These are phyloP conservation scores for Peronosclerospora sorghi DNA, from an alignment of 352 stramenopile species.

Conservation along the genomic window DNA sequence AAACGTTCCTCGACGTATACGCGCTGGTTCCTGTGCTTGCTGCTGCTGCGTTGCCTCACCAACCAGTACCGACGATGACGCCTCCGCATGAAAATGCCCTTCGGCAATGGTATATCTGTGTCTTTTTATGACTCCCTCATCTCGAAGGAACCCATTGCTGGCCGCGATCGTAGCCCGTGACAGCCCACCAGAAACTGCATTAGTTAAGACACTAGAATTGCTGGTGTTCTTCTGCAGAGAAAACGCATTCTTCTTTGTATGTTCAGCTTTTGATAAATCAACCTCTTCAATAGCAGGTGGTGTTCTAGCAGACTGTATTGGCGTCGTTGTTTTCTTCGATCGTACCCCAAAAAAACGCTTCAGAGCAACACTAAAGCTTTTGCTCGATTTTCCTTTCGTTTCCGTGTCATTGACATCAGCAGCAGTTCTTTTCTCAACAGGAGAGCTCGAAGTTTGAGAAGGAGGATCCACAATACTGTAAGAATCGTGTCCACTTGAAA, in stretches of 20 bases:
- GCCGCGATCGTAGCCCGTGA: conserved; percentile 22
- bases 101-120: conserved; percentile 26
- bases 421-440: conserved; percentile 8
- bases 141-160: conserved; percentile 3
- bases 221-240: not conserved
- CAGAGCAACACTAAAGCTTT: conserved; percentile 37
- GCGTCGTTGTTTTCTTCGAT: conserved; percentile 11
- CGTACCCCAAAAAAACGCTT: conserved; percentile 63
- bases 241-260: not conserved
- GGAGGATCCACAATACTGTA: conserved; percentile 45
- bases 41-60: not conserved
- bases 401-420: not conserved
- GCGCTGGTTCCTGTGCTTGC: conserved; percentile 10
- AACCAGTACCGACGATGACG: not conserved
- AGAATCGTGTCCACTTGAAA: conserved; percentile 33
- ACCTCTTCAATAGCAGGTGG: not conserved
- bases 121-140: not conserved
- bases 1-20: conserved; percentile 52
- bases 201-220: not conserved
- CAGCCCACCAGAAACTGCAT: conserved; percentile 3
- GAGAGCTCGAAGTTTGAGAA: conserved; percentile 22
- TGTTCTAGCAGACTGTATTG: conserved; percentile 3
- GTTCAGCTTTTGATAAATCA: conserved; percentile 1
- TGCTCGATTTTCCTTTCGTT: conserved; percentile 6
- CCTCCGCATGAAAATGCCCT: conserved; percentile 3